phyloP scores from a whole-genome alignment of 306 rosid genomes.

The Phaseolus lunatus region DNA sequence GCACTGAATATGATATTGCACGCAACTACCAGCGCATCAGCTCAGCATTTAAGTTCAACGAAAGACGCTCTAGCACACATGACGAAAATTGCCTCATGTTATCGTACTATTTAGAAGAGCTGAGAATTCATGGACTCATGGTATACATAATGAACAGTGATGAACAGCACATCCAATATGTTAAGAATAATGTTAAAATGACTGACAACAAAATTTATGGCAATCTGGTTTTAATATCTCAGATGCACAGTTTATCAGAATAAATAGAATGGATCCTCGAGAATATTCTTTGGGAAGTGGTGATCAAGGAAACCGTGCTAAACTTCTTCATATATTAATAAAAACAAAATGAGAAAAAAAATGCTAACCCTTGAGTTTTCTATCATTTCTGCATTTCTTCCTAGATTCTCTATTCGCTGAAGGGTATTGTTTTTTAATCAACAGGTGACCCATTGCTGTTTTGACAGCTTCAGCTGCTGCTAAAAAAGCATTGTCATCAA shows the following conservation, averaged over 20 bases:
- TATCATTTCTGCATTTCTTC: constrained; percentile 91
- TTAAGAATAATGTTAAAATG: background rate
- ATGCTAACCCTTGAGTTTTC: constrained; percentile 61
- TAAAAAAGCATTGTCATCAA: constrained; percentile 62
- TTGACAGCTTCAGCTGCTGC: constrained; percentile 91
- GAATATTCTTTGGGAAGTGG: background rate
- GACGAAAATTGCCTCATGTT: background rate
- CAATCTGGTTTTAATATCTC: constrained; percentile 24
- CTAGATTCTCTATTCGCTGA: constrained; percentile 74
- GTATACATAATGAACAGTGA: background rate
- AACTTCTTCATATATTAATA: constrained; percentile 33
- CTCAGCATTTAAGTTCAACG: background rate
- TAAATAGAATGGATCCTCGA: constrained; percentile 31
- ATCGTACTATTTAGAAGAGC: background rate
- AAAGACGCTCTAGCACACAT: background rate
- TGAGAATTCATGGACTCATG: background rate
- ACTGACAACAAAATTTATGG: constrained; percentile 30
- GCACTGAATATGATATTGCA: background rate
- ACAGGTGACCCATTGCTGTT: constrained; percentile 82
- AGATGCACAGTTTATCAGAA: constrained; percentile 11
- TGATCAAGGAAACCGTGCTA: constrained; percentile 2
- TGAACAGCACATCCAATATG: background rate
- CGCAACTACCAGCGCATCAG: background rate
- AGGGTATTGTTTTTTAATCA: constrained; percentile 86
- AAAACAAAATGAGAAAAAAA: background rate